Base-by-base conservation (phyloP, 257 asterid species). In the Lycium ferocissimum region DNA sequence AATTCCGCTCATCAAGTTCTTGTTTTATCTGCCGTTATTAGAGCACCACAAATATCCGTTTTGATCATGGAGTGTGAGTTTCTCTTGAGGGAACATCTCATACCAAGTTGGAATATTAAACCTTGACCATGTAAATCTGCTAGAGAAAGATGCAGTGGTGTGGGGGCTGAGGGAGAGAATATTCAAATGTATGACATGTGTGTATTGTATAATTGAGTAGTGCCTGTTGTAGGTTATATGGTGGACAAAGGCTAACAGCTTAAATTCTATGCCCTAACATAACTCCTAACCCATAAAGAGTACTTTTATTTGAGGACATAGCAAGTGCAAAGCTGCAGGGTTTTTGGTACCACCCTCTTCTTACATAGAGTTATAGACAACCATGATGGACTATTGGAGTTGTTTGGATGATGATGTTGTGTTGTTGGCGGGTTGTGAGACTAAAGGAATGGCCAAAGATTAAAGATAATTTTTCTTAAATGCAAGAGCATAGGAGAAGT, bases 141-240 rank as follows among this genome's bases (percentile, higher is more conserved):
- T 70, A 47, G 79, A 17, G 33, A 26, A 26, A 26, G 33, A 26
- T 26, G 33, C 33, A 26, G 33, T 26, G 33, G 33, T 26, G 33
- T 26, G 1, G 33, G 33, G 33, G 33, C 33, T 26, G 33, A 26
- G 33, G 33, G 33, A 26, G 33, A 26, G 43, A 70, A 18, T 70
- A 70, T 33, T 70, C 79, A 70, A 70, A 69, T 3, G 79, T 26
- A 6, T 7, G 54, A 6, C 11, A 6, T 49, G 54, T 49, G 11
- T 49, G 54, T 40, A 4, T 9, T 5, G 54, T 9, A 49, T 49
- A 26, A 18, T 70, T 70, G 38, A 26, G n/a, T 70, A 70, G 79
- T 70, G 45, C 51, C 47, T 22, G 9, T 70, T 70, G 79, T 70
- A 35, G 79, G 51, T 70, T 70, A 20, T 70, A 70, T 2, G 79